A percentile compares a stretch with the other conserved stretches of the same genome.
These are phyloP conservation scores for Dictyostelium brefeldianum DNA, from an alignment of 78 protist species.

Conservation along the genomic window DNA sequence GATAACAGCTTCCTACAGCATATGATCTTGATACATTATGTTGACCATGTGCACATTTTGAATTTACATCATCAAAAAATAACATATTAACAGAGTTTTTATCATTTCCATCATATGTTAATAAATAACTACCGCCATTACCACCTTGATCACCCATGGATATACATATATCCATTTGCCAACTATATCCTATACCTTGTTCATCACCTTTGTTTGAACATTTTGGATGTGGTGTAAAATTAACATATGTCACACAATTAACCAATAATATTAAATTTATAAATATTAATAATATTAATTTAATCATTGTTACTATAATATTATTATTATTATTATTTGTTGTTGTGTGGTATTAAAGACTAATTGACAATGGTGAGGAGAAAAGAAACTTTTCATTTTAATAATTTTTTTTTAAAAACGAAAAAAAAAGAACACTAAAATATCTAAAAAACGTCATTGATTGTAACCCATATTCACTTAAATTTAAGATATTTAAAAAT, in stretches of 20 bases:
- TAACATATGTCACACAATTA: neutral
- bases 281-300: neutral
- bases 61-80: slow-evolving; percentile 1
- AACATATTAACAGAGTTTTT: neutral
- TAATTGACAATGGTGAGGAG: no score
- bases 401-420: no score
- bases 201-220: neutral
- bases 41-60: slow-evolving; percentile 13
- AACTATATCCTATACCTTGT: slow-evolving; percentile 4
- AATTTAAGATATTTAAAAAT: no score
- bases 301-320: neutral
- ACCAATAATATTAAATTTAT: neutral
- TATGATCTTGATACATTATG: slow-evolving; percentile 8
- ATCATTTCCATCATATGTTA: slow-evolving; percentile 1
- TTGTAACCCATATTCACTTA: no score
- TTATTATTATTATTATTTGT: no score
- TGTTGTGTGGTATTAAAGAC: no score
- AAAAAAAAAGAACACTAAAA: no score
- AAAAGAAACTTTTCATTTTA: no score
- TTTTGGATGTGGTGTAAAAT: slow-evolving; percentile 6
- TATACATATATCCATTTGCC: neutral
- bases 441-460: no score
- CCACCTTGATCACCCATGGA: neutral
- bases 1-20: slow-evolving; percentile 7
- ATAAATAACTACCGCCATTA: slow-evolving; percentile 2